A percentile compares a stretch with the other conserved stretches of the same genome.
Conservation (phyloP, 768 basidiomycete species). For the Suillus alpinus region DNA sequence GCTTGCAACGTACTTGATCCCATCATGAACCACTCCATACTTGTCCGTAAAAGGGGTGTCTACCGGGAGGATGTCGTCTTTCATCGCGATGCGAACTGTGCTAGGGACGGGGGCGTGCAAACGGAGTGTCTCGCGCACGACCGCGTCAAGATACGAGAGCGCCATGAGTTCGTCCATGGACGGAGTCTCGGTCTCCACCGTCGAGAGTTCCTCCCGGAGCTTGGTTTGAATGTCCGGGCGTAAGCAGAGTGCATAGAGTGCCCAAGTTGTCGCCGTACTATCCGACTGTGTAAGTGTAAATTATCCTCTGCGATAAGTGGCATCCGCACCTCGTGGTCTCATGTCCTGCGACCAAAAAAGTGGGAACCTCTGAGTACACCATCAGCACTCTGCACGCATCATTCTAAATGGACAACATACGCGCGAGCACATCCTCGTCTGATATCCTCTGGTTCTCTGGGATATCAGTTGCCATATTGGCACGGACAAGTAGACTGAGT, state of each 20-base stretch:
- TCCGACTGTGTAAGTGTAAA: not conserved
- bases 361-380: constrained; percentile 49
- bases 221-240: constrained; percentile 48
- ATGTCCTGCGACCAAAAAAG: constrained; percentile 59
- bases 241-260: constrained; percentile 52
- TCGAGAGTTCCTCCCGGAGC: constrained; percentile 56
- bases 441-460: constrained; percentile 52
- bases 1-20: constrained; percentile 32
- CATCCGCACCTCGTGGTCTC: constrained; percentile 49
- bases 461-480: constrained; percentile 63
- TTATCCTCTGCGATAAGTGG: not conserved
- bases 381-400: too few relatives aligned
- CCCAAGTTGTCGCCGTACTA: constrained; percentile 51
- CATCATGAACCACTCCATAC: constrained; percentile 39
- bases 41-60: constrained; percentile 42
- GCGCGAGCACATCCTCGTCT: constrained; percentile 60
- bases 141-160: constrained; percentile 67
- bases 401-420: constrained; percentile 32
- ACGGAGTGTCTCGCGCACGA: constrained; percentile 60
- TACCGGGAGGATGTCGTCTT: constrained; percentile 54
- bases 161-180: constrained; percentile 67
- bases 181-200: constrained; percentile 52
- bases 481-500: constrained; percentile 56
- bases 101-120: constrained; percentile 49
- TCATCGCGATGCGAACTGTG: constrained; percentile 42